Conservation (phyloP, 2,329 filamentous ascomycete genomes). For the Cladorrhinum sp. region DNA sequence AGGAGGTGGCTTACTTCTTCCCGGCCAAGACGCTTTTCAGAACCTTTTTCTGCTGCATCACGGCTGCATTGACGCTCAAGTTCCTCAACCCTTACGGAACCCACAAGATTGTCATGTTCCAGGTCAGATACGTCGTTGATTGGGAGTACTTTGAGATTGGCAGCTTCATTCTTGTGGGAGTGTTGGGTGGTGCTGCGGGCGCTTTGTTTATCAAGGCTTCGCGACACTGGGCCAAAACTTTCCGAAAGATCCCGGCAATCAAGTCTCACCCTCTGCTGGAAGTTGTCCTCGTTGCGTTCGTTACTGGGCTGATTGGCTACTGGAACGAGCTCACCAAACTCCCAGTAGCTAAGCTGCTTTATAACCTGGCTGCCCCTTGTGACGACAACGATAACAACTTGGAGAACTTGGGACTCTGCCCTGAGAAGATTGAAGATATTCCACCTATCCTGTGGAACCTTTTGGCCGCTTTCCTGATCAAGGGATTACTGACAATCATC, state of each 20-base stretch:
- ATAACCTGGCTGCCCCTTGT: slow-evolving; percentile 88
- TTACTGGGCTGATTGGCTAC: slow-evolving; percentile 83
- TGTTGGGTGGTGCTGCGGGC: slow-evolving; percentile 79
- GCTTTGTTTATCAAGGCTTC: slow-evolving; percentile 97
- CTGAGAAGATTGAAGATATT: slow-evolving; percentile 70
- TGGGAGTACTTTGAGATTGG: slow-evolving; percentile 93
- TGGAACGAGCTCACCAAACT: slow-evolving; percentile 91
- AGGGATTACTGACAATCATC: slow-evolving; percentile 81
- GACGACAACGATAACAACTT: slow-evolving; percentile 62
- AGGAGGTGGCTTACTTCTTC: slow-evolving; percentile 97
- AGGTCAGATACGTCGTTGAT: slow-evolving; percentile 84
- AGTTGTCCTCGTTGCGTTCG: slow-evolving; percentile 78
- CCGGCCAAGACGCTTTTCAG: slow-evolving; percentile 95
- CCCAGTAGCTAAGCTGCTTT: slow-evolving; percentile 83
- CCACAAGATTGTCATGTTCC: slow-evolving; percentile 93
- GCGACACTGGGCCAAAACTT: slow-evolving; percentile 81
- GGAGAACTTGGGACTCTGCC: slow-evolving; percentile 74
- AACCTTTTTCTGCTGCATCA: slow-evolving; percentile 97
- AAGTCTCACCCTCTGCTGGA: slow-evolving; percentile 83
- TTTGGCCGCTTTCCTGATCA: slow-evolving; percentile 78
- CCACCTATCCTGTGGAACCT: slow-evolving; percentile 70
- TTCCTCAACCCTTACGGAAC: slow-evolving; percentile 96
- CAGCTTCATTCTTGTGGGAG: slow-evolving; percentile 80
- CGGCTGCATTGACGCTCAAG: slow-evolving; percentile 85
- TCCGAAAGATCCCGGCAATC: slow-evolving; percentile 76